Percentiles rank a stretch among this genome's conserved stretches.
These are phyloP conservation scores for Ceratocystis eucalypticola DNA, from an alignment of 2,329 filamentous ascomycete genomes.

Conservation along the genomic window DNA sequence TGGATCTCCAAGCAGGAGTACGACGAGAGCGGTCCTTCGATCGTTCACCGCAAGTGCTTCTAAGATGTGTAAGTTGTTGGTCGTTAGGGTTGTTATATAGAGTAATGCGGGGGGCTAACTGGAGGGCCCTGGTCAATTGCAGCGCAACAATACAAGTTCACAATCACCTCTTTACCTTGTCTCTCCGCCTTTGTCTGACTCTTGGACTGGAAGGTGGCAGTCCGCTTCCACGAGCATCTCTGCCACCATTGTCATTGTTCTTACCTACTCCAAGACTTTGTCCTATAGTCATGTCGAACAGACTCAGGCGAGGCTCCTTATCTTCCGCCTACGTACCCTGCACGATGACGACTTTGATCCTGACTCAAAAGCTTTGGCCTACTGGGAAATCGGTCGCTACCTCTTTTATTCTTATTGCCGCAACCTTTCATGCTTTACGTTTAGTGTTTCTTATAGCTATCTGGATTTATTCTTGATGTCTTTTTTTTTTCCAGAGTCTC, in stretches of 20 bases:
- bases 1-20: conserved; percentile 99
- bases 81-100: conserved; percentile 10
- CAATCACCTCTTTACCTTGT: conserved; percentile 21
- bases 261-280: neutral
- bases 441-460: conserved; percentile 11
- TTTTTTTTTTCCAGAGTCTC: neutral
- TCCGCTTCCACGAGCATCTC: neutral
- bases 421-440: conserved; percentile 29
- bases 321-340: neutral
- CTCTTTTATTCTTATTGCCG: conserved; percentile 11
- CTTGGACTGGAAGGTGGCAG: neutral
- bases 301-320: neutral
- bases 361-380: conserved; percentile 18
- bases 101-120: conserved; percentile 22
- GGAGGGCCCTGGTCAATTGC: conserved; percentile 16
- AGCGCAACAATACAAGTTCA: conserved; percentile 26
- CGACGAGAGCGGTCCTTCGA: conserved; percentile 98
- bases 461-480: conserved; percentile 15
- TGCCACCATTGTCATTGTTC: neutral
- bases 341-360: conserved; percentile 14
- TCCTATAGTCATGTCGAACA: neutral
- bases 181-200: conserved; percentile 10
- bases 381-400: conserved; percentile 14
- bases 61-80: conserved; percentile 49
- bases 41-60: conserved; percentile 99